These are phyloP conservation scores for Waltiozyma sp. DNA, from an alignment of 1,139 yeast genomes.

Conservation along the genomic window DNA sequence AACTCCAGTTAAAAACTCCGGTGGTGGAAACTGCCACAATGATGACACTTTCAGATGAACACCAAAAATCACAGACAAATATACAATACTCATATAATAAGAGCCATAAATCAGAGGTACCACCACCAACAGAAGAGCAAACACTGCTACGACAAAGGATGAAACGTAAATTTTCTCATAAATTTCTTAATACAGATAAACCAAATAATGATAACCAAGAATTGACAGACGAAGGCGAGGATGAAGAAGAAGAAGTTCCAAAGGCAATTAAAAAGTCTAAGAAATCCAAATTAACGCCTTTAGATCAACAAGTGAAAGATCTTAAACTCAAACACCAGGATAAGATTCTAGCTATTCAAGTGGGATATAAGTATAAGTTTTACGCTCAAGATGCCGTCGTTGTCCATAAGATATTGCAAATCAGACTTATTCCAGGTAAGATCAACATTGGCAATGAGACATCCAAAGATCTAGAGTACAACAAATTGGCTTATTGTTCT, in stretches of 20 bases:
- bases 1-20: no score
- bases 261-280: constrained; percentile 7
- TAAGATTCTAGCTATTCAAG: constrained; percentile 68
- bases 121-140: constrained; percentile 2
- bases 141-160: constrained; percentile 1
- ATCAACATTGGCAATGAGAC: constrained; percentile 34
- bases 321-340: constrained; percentile 51
- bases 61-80: neutral
- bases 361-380: constrained; percentile 83
- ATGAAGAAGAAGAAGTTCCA: constrained; percentile 2
- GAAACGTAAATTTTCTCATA: constrained; percentile 1
- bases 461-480: constrained; percentile 32
- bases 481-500: constrained; percentile 70
- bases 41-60: neutral
- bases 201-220: neutral
- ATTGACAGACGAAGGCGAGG: constrained; percentile 4
- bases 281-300: constrained; percentile 44
- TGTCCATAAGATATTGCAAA: constrained; percentile 56
- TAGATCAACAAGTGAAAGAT: constrained; percentile 66
- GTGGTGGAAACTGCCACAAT: no score
- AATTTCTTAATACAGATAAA: neutral
- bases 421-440: constrained; percentile 63
- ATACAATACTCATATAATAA: neutral
- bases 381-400: constrained; percentile 74
- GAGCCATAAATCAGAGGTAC: neutral